Evolutionary conservation across 352 stramenopile genomes (phyloP).

Genomic region (Globisporangium spinosum): DNA sequence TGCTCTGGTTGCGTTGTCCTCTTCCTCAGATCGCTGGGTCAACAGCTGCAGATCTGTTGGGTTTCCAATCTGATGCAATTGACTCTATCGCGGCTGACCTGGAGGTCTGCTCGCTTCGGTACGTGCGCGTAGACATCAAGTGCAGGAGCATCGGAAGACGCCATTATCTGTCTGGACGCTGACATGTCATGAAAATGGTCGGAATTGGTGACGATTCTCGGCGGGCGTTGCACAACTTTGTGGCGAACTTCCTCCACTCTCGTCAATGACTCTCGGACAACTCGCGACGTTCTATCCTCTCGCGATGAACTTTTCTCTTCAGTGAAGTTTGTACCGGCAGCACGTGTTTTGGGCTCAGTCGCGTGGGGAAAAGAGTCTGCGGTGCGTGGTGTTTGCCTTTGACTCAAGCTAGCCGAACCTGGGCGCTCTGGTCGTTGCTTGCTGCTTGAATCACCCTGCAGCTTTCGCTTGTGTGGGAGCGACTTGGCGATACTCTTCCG

Average conservation of each 20-base stretch:
- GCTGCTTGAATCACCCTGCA: neutral
- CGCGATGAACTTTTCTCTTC: no score
- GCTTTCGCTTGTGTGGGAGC: constrained; percentile 2
- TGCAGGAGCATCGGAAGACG: no score
- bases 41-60: neutral
- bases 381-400: neutral
- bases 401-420: neutral
- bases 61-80: neutral
- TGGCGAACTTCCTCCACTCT: neutral
- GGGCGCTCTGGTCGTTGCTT: neutral
- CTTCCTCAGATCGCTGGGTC: constrained; percentile 1
- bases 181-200: neutral
- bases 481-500: constrained; percentile 7
- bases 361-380: neutral
- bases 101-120: no score
- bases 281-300: neutral
- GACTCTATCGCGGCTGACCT: neutral
- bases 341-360: neutral
- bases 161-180: neutral
- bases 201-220: neutral
- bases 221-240: neutral
- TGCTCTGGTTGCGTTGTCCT: neutral
- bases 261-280: neutral
- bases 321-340: neutral
- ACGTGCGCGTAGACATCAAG: no score